A percentile compares a stretch with the other conserved stretches of the same genome.
Evolutionary conservation across 2,329 filamentous ascomycete genomes (phyloP).

Genomic region (Lachnum nothofagi): DNA sequence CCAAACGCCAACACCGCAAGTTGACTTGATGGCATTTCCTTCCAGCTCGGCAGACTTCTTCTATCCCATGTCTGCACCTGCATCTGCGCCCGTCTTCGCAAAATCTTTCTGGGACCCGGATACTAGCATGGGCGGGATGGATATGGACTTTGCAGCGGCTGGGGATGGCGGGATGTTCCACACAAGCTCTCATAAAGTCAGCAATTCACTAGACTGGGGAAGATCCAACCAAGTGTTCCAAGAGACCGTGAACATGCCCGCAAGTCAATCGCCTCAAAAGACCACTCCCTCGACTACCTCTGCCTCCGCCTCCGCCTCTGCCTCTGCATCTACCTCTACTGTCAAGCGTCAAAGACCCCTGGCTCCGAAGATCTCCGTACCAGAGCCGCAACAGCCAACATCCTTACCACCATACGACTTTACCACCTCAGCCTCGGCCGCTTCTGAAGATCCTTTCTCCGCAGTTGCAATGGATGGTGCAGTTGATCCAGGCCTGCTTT

Average conservation of each 20-base stretch:
- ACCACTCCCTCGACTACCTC: conserved; percentile 2
- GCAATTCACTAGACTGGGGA: conserved; percentile 54
- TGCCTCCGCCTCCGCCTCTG: neutral
- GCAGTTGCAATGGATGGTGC: conserved; percentile 42
- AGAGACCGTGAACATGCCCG: conserved; percentile 34
- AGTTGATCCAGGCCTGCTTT: conserved; percentile 57
- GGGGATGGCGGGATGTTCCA: conserved; percentile 32
- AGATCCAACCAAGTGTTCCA: conserved; percentile 52
- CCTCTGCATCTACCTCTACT: too few species aligned
- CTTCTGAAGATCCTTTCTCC: conserved; percentile 47
- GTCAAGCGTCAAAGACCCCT: conserved; percentile 42
- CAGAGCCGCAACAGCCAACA: conserved; percentile 36
- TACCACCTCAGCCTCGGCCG: conserved; percentile 34
- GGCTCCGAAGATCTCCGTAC: conserved; percentile 38
- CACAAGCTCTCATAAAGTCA: conserved; percentile 39
- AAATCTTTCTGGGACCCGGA: conserved; percentile 54
- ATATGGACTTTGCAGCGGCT: conserved; percentile 49
- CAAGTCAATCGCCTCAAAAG: conserved; percentile 5
- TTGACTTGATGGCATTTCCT: conserved; percentile 46
- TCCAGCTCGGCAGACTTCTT: conserved; percentile 53
- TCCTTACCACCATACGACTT: conserved; percentile 39
- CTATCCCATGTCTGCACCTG: conserved; percentile 56
- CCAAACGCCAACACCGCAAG: conserved; percentile 33
- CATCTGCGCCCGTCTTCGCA: conserved; percentile 42
- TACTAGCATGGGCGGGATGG: conserved; percentile 49